Conservation (phyloP, 2,329 filamentous ascomycete genomes). For the Colletotrichum zoysiae region DNA sequence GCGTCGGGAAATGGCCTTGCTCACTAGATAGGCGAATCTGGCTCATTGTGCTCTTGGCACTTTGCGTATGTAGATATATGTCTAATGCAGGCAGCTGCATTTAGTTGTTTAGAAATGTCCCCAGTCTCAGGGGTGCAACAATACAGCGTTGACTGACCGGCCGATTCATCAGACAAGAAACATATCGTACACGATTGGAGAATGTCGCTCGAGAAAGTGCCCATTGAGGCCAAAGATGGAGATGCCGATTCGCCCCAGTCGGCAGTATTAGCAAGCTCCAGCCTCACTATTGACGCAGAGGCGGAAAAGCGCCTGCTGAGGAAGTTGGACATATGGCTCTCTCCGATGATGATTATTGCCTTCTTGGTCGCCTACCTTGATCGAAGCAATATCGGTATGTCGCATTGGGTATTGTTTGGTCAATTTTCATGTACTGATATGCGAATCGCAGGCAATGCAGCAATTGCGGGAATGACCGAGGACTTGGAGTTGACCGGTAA, state of each 20-base stretch:
- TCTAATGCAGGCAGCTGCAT: not conserved
- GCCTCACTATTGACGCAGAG: constrained; percentile 21
- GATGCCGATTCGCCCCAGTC: constrained; percentile 21
- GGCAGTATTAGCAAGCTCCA: constrained; percentile 7
- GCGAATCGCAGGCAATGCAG: constrained; percentile 47
- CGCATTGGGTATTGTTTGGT: accelerated
- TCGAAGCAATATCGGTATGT: constrained; percentile 45
- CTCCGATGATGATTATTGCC: constrained; percentile 43
- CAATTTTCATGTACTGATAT: not conserved
- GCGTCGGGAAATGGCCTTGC: constrained; percentile 21
- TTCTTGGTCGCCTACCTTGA: constrained; percentile 51
- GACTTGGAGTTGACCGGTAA: constrained; percentile 50
- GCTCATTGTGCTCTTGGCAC: constrained; percentile 16
- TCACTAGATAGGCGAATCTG: constrained; percentile 36
- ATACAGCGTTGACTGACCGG: not conserved
- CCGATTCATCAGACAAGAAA: too few relatives aligned
- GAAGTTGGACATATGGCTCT: constrained; percentile 45
- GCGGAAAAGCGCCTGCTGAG: constrained; percentile 44
- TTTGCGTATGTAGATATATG: constrained; percentile 20
- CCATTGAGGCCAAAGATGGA: constrained; percentile 27
- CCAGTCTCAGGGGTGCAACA: not conserved
- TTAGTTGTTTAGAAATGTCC: not conserved
- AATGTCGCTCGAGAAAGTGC: constrained; percentile 32
- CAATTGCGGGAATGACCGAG: constrained; percentile 51
- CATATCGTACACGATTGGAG: not conserved